Evolutionary conservation across 257 asterid species (phyloP), one percentile per base, ranked within the genome.

Genomic region (Ehretia macrophylla): DNA sequence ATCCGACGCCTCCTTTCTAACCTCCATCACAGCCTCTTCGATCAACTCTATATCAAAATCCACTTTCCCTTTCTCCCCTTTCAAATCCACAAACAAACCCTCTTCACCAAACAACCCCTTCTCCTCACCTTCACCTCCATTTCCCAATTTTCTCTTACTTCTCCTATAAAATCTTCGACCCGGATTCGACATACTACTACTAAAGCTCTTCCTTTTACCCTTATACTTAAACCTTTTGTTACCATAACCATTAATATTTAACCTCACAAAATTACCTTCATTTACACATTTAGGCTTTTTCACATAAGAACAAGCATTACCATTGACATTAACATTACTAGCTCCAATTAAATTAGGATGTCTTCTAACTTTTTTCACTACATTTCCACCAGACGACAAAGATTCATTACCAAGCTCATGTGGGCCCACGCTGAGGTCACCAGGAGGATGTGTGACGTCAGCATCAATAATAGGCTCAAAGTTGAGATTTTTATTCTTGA

Each of bases 201-300:
- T 72, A 56, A 39, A 75, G 23, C 79, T 80, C 58, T 62, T 57
- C 38, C 77, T 75, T 60, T 69, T 86, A 47, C 79, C 81, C 78
- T 74, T 78, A 62, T 52, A 84, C 44, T 60, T 59, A 62, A 84
- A 88, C 82, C 72, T 88, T 67, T 86, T 88, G 62, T 88, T 75
- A 56, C 99, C 96, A 38, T 85, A 79, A 32, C 99, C 99, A 75
- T 88, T 92, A 66, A 92, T 86, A 57, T 88, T 92, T 54, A 88
- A 90, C 86, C 82, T 92, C 81, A 92, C 99, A 71, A 92, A 92
- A 71, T 92, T 92, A 49, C 97, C 97, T 51, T 88, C 97, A 55
- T 51, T 70, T 5, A 20, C 77, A 68, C 73, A 48, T 69, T 79
- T 92, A 37, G 65, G 78, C 83, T 57, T 88, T 69, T 83, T 86